phyloP scores from a whole-genome alignment of 352 stramenopile species.

The Phytophthora sojae region DNA sequence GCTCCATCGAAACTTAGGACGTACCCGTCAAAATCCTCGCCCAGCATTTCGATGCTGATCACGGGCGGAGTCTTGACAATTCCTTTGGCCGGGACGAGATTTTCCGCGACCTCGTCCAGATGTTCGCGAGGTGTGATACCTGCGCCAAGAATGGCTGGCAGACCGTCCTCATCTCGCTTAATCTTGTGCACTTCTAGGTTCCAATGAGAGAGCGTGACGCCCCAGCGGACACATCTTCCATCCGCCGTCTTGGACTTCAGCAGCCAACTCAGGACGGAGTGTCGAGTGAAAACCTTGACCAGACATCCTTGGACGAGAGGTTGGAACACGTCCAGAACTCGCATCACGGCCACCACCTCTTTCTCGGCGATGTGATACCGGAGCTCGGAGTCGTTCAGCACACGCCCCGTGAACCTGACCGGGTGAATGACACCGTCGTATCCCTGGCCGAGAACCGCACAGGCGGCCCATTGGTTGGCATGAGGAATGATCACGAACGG shows the following conservation, averaged over 20 bases:
- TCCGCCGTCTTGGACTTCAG: constrained; percentile 2
- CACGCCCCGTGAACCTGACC: neutral
- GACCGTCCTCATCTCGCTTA: constrained; percentile 5
- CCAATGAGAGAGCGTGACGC: neutral
- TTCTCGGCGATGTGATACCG: constrained; percentile 4
- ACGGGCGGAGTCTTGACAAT: neutral
- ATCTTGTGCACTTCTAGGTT: constrained; percentile 1
- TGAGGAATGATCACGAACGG: neutral
- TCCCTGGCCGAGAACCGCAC: too few relatives aligned
- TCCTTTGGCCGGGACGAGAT: neutral
- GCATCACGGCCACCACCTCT: neutral
- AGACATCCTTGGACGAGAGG: neutral
- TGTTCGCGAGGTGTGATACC: constrained; percentile 1
- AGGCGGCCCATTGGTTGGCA: neutral
- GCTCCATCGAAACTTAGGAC: constrained; percentile 15
- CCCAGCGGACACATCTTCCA: neutral
- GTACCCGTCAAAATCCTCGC: neutral
- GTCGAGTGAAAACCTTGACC: neutral
- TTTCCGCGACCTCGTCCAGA: neutral
- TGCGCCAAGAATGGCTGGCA: neutral
- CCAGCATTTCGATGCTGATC: constrained; percentile 7
- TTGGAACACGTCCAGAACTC: neutral
- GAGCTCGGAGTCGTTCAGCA: neutral
- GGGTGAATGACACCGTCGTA: constrained; percentile 4
- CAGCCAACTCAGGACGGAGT: constrained; percentile 10